phyloP scores from a whole-genome alignment of 1,139 yeast genomes.

The Eremothecium gossypii region DNA sequence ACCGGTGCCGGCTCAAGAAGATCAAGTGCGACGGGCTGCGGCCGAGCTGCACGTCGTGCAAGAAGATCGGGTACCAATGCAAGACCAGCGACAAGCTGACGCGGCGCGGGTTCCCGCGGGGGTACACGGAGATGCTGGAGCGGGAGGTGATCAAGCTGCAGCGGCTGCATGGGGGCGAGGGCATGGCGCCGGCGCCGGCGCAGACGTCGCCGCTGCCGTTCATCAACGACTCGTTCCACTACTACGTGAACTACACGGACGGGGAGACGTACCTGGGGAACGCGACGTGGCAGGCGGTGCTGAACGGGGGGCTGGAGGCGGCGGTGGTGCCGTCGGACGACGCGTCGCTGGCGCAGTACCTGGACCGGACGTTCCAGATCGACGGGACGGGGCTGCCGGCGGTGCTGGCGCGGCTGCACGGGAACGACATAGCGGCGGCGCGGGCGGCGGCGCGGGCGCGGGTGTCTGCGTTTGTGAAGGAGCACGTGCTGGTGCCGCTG shows the following conservation, averaged over 20 bases:
- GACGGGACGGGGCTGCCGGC: constrained; percentile 2
- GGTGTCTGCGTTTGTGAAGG: constrained; percentile 13
- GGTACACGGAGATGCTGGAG: constrained; percentile 68
- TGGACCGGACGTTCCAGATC: constrained; percentile 1
- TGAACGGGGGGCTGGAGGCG: constrained; percentile 7
- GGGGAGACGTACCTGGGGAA: constrained; percentile 18
- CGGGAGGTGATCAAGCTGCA: constrained; percentile 51
- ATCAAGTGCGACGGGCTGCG: constrained; percentile 66
- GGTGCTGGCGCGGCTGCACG: constrained; percentile 1
- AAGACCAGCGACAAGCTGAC: constrained; percentile 64
- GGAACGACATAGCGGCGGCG: constrained; percentile 2
- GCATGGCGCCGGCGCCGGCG: background rate
- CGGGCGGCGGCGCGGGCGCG: constrained; percentile 4
- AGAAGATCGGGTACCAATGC: constrained; percentile 55
- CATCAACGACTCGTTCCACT: constrained; percentile 25
- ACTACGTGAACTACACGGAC: constrained; percentile 16
- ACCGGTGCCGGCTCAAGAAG: constrained; percentile 66
- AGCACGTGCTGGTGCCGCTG: constrained; percentile 22
- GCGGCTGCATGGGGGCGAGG: constrained; percentile 24
- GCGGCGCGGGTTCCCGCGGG: constrained; percentile 65
- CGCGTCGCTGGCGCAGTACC: constrained; percentile 1
- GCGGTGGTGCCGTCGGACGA: background rate
- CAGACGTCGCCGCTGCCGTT: constrained; percentile 14
- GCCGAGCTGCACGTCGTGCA: constrained; percentile 59
- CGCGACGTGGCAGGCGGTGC: constrained; percentile 18